Evolutionary conservation across 805 yeast genomes (phyloP).

Genomic region (Komagataella ulmi): DNA sequence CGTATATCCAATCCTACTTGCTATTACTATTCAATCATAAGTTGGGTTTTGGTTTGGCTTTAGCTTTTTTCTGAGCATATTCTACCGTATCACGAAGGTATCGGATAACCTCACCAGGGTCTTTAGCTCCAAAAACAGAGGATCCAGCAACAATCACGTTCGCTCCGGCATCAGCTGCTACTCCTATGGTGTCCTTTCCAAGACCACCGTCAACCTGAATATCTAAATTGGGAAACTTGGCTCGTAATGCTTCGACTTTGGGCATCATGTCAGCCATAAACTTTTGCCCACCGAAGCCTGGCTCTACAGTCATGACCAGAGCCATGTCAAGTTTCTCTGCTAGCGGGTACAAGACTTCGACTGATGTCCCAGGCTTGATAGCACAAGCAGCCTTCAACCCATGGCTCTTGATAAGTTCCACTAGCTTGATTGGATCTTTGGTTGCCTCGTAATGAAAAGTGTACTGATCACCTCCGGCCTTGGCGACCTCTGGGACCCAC

Average conservation of each 20-base stretch:
- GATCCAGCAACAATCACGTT: conserved; percentile 98
- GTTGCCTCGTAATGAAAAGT: conserved; percentile 95
- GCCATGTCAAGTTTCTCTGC: conserved; percentile 83
- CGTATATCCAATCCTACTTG: conserved; percentile 1
- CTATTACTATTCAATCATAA: neutral
- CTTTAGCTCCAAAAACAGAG: conserved; percentile 73
- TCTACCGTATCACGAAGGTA: conserved; percentile 53
- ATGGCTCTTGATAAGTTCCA: conserved; percentile 56
- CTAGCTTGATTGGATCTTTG: conserved; percentile 58
- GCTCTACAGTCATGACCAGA: conserved; percentile 97
- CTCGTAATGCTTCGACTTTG: conserved; percentile 70
- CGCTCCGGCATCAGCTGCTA: conserved; percentile 95
- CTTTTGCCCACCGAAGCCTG: conserved; percentile 97
- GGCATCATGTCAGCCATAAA: conserved; percentile 96
- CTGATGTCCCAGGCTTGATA: conserved; percentile 85
- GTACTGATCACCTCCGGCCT: conserved; percentile 91
- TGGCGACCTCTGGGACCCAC: conserved; percentile 88
- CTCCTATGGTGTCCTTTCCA: conserved; percentile 71
- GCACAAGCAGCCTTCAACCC: conserved; percentile 96
- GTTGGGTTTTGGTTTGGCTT: neutral
- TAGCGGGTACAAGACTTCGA: conserved; percentile 64
- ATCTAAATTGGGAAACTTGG: conserved; percentile 61
- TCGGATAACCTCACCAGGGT: conserved; percentile 64
- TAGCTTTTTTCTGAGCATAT: conserved; percentile 21
- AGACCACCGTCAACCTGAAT: conserved; percentile 97